Base-by-base conservation (phyloP, 2,329 filamentous ascomycete genomes). In the Metarhizium sp. region DNA sequence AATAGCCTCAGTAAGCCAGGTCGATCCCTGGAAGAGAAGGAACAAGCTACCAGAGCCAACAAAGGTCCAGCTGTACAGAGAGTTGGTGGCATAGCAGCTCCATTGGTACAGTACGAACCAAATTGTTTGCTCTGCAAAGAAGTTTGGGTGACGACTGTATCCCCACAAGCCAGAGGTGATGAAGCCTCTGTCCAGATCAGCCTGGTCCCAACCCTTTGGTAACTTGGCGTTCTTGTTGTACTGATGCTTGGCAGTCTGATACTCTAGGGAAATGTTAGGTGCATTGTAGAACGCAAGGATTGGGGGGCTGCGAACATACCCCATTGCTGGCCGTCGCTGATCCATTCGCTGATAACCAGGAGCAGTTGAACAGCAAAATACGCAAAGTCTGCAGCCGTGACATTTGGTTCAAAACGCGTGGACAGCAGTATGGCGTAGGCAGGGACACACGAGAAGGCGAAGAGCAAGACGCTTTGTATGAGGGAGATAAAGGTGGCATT, bases 271-370 rank as follows among this genome's bases (percentile, higher is more conserved):
- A 14, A 25, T 25, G 38, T 6, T 2, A 43, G 46, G 4, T 30
- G 13, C 36, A 34, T 8, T n/a, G 30, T 46, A 25, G 6, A 18
- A 40, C 32, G 6, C 32, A 18, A 36, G 34, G 42, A 8, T 8
- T 13, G n/a, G 10, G 30, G 2, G 8, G 30, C 5, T n/a, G 14
- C 20, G 8, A 18, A 36, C 57, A 8, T 73, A 87, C 84, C 78
- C 92, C 92, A 99, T 72, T 96, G 92, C 68, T 96, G 90, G 59
- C 92, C 86, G 68, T 99, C 94, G 65, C 90, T 89, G 65, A 96
- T 81, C 71, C 81, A 90, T 64, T 96, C 92, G 52, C 81, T 78
- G 4, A 81, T 58, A 10, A 86, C 73, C 46, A 88, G 71, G 16
- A 68, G 71, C 14, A 82, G 62, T 58, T 77, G 66, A 2, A 75